Percentiles rank a stretch among this genome's conserved stretches.
These are phyloP conservation scores for Phytophthora podocarpi DNA, from an alignment of 352 stramenopile species.

Conservation along the genomic window DNA sequence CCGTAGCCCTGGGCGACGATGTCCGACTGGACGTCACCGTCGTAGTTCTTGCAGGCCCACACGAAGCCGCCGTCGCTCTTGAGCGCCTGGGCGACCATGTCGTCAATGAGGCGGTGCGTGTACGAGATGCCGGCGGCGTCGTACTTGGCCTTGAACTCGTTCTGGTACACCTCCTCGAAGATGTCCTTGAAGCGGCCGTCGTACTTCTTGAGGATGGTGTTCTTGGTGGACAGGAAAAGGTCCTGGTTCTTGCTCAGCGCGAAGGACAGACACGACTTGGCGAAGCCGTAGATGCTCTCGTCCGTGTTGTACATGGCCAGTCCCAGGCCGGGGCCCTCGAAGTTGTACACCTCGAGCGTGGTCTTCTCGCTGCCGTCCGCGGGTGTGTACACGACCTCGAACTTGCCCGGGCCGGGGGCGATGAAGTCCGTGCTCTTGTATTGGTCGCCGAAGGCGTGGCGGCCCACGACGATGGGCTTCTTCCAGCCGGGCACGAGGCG, in stretches of 20 bases:
- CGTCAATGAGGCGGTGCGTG: slow-evolving; percentile 81
- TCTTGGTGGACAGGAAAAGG: slow-evolving; percentile 81
- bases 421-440: slow-evolving; percentile 85
- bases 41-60: slow-evolving; percentile 89
- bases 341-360: slow-evolving; percentile 73
- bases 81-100: slow-evolving; percentile 84
- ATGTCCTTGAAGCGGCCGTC: slow-evolving; percentile 83
- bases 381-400: slow-evolving; percentile 75
- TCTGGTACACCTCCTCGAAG: slow-evolving; percentile 84
- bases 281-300: slow-evolving; percentile 80
- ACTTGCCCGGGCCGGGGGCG: slow-evolving; percentile 65
- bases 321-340: slow-evolving; percentile 56
- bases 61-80: slow-evolving; percentile 83
- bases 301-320: slow-evolving; percentile 89
- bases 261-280: slow-evolving; percentile 72
- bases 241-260: slow-evolving; percentile 68
- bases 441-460: slow-evolving; percentile 82
- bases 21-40: slow-evolving; percentile 82
- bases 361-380: slow-evolving; percentile 52
- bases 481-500: slow-evolving; percentile 79
- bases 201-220: slow-evolving; percentile 87
- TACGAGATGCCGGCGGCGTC: slow-evolving; percentile 78
- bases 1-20: slow-evolving; percentile 84
- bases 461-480: slow-evolving; percentile 79
- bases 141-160: slow-evolving; percentile 77